Percentiles rank a stretch among this genome's conserved stretches.
phyloP scores from a whole-genome alignment of 805 yeast genomes.

The Ogataea paraovalis region DNA sequence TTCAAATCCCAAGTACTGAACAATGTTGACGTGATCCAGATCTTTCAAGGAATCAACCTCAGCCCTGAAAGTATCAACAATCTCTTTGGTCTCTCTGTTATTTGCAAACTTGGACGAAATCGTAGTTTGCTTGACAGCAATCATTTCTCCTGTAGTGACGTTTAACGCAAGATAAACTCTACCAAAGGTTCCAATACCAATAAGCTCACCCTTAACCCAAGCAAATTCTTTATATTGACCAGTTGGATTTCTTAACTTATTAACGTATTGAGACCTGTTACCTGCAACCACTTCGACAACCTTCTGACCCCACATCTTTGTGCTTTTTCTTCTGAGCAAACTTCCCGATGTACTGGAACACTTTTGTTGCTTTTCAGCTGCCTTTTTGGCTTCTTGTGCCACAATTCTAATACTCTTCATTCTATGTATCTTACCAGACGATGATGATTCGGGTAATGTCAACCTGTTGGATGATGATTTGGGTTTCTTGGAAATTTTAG shows the following conservation, averaged over 20 bases:
- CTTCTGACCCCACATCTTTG: slow-evolving; percentile 97
- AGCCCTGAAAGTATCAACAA: slow-evolving; percentile 76
- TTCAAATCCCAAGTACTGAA: slow-evolving; percentile 94
- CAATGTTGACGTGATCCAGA: slow-evolving; percentile 89
- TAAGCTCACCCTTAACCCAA: slow-evolving; percentile 96
- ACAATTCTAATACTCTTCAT: slow-evolving; percentile 92
- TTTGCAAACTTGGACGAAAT: slow-evolving; percentile 45
- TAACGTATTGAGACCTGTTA: slow-evolving; percentile 56
- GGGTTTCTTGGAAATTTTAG: neutral
- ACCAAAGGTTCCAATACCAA: slow-evolving; percentile 96
- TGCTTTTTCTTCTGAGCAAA: slow-evolving; percentile 68
- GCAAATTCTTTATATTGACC: slow-evolving; percentile 83
- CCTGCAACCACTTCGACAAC: slow-evolving; percentile 86
- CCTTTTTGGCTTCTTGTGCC: slow-evolving; percentile 83
- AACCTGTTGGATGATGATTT: slow-evolving; percentile 30
- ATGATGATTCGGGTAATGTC: slow-evolving; percentile 33
- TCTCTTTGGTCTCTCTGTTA: slow-evolving; percentile 49
- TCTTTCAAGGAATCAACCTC: slow-evolving; percentile 95
- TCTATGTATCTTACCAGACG: slow-evolving; percentile 43
- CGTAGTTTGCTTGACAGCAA: slow-evolving; percentile 94
- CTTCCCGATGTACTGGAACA: slow-evolving; percentile 12
- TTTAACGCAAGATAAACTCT: slow-evolving; percentile 87
- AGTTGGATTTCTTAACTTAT: slow-evolving; percentile 57
- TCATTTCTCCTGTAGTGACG: slow-evolving; percentile 96
- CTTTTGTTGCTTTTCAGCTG: slow-evolving; percentile 38